Evolutionary conservation across 176 grass and related monocot species (phyloP), one percentile per base, ranked within the genome.

Genomic region (bread wheat (Triticum aestivum)): DNA sequence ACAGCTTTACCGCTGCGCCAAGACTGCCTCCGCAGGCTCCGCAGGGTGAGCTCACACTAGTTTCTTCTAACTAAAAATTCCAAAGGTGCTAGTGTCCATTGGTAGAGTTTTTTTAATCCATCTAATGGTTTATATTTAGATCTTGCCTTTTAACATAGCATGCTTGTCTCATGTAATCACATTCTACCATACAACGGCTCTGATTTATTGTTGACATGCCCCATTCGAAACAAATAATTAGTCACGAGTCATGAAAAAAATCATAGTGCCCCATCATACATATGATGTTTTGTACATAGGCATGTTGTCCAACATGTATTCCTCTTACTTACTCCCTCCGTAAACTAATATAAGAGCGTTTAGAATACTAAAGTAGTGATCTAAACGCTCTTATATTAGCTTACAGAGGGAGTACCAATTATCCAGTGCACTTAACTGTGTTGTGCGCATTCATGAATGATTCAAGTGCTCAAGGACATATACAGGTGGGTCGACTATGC

Each of bases 151-250:
- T 87, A 59, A 59, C 56, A 59, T 56, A 82, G 76, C 38, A 82
- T 82, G 65, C 49, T 67, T 67, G 73, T 45, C 59, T 56, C 18
- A 2, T 67, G 27, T 75, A 82, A 82, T 39, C 1, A 8, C 52
- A 76, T 52, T 76, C 14, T 65, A 69, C 33, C 79, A 54, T 65
- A 33, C 78, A 82, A 65, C 38, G 35, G 13, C 41, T 47, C 79
- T 49, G 39, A 81, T 67, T 62, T 49, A 66, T 13, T 81, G 62
- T 32, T 81, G 79, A 68, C 33, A 10, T 20, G 33, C 67, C 78
- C 38, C n/a, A 23, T 56, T 47, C 77, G 38, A 26, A 69, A 72
- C 64, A n/a, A 84, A 47, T 78, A 89, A 49, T 30, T 33, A 75
- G 79, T 17, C 81, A 65, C 10, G 14, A 58, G 26, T 34, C 27